Base-by-base conservation (phyloP, 73 alveolate species). In the Diophrys sp. region DNA sequence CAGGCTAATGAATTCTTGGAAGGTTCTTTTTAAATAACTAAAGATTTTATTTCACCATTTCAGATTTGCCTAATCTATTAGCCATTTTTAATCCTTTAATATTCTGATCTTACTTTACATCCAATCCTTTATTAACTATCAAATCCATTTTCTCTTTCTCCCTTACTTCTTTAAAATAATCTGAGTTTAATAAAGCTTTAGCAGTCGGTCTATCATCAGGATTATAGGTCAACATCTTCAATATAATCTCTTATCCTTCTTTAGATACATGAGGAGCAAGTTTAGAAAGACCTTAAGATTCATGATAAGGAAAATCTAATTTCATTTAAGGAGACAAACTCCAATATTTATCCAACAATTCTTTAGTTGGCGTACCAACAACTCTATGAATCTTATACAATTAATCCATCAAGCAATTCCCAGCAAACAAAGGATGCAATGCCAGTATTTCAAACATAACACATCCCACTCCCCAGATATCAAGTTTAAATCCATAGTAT, bases 401-500 rank as follows among this genome's bases (percentile, higher is more conserved):
- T 75, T 92, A 84, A 82, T 92, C 98, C 30, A 92, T 81, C 82
- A 85, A 93, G 72, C 86, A 82, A 56, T 74, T 86, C 0, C 98
- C 98, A 0, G 95, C 96, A 72, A 92, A 92, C 67, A 92, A 80
- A 23, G 98, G 98, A 1, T 54, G 75, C 71, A 92, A 82, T 25
- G 96, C 69, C 26, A 92, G 88, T 80, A 92, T 54, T 82, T 92
- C 98, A 79, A 90, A 91, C 74, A 92, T 91, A 56, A 98, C 99
- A 87, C 99, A 98, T 28, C 99, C 99, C 0, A 95, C 98, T 26
- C 99, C 99, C 97, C 99, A 96, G 85, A 96, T 83, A 87, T 98
- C 99, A 99, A 98, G 96, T 89, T 97, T 97, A 83, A 90, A 95
- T 72, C 89, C 95, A 84, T 98, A 98, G 87, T 94, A 98, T 53